Percentiles rank a stretch among this genome's conserved stretches.
phyloP scores from a whole-genome alignment of 768 basidiomycete species.

The Mycena vulgaris region DNA sequence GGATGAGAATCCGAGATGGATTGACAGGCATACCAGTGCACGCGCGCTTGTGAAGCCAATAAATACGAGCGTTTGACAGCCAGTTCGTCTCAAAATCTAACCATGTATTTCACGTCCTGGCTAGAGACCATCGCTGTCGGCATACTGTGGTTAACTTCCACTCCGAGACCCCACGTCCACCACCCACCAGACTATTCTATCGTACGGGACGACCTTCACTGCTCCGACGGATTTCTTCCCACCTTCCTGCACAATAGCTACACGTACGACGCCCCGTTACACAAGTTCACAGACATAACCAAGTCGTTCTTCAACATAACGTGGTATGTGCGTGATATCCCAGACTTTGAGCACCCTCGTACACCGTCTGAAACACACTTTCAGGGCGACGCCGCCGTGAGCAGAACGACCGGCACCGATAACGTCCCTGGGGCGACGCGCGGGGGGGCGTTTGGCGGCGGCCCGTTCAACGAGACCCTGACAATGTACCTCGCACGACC shows the following conservation, averaged over 20 bases:
- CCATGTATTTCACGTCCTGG: too few species aligned
- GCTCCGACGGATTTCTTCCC: neutral
- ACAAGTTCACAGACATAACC: slow-evolving; percentile 24
- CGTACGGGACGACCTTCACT: slow-evolving; percentile 6
- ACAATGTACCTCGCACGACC: neutral
- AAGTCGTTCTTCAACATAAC: slow-evolving; percentile 26
- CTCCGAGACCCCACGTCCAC: too few species aligned
- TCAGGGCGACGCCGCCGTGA: neutral
- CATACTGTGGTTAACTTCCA: neutral
- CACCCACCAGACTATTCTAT: neutral
- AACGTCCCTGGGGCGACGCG: slow-evolving; percentile 38
- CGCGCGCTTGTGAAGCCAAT: too few species aligned
- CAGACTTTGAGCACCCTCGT: neutral
- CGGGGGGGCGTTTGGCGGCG: neutral
- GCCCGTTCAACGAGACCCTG: slow-evolving; percentile 24
- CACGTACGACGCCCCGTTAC: slow-evolving; percentile 25
- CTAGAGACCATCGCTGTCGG: neutral
- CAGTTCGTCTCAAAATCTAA: too few species aligned
- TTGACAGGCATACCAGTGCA: too few species aligned
- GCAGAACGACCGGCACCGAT: slow-evolving; percentile 23
- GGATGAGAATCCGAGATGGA: too few species aligned
- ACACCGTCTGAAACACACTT: neutral
- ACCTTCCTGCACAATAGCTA: slow-evolving; percentile 33
- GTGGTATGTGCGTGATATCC: slow-evolving; percentile 31
- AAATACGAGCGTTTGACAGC: too few species aligned